Evolutionary conservation across 768 basidiomycete species (phyloP).

Genomic region (Tylopilus vinaceipallidus): DNA sequence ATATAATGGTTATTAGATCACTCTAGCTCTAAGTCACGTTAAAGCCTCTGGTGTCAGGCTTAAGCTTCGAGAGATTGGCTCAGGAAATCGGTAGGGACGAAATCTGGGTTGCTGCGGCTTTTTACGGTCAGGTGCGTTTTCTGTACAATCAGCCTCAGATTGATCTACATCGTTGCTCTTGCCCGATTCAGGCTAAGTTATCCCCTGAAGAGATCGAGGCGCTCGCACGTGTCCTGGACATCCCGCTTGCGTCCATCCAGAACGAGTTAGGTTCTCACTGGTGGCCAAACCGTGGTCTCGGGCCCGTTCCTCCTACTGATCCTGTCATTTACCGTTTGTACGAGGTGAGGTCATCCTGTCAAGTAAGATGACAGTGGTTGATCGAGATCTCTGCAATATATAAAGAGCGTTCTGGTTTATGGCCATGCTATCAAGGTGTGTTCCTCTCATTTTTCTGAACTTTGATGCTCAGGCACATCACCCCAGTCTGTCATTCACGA

Average conservation of each 20-base stretch:
- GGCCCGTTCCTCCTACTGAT: slow-evolving; percentile 71
- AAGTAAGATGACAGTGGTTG: not conserved
- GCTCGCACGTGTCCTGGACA: slow-evolving; percentile 49
- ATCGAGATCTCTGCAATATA: not conserved
- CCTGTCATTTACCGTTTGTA: slow-evolving; percentile 81
- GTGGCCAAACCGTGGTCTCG: slow-evolving; percentile 71
- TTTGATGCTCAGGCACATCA: not conserved
- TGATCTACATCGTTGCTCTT: not conserved
- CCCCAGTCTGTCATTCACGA: slow-evolving; percentile 70
- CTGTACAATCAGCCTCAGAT: not conserved
- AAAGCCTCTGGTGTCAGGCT: slow-evolving; percentile 39
- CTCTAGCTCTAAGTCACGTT: not conserved
- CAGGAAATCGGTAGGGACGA: slow-evolving; percentile 69
- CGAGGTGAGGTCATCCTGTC: slow-evolving; percentile 48
- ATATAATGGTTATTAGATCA: not conserved
- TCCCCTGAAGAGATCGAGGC: slow-evolving; percentile 54
- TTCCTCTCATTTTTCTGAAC: not conserved
- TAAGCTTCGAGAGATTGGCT: slow-evolving; percentile 70
- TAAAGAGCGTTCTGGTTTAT: slow-evolving; percentile 69
- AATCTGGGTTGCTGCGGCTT: slow-evolving; percentile 78
- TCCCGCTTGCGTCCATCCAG: slow-evolving; percentile 40
- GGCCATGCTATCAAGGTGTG: slow-evolving; percentile 75
- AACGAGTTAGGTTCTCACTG: slow-evolving; percentile 58
- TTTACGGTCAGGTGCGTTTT: slow-evolving; percentile 69
- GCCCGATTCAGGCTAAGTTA: slow-evolving; percentile 58